Evolutionary conservation across 192 early-diverging fungal genomes (phyloP), one percentile per base, ranked within the genome.

Genomic region (Rhizophagus clarus): DNA sequence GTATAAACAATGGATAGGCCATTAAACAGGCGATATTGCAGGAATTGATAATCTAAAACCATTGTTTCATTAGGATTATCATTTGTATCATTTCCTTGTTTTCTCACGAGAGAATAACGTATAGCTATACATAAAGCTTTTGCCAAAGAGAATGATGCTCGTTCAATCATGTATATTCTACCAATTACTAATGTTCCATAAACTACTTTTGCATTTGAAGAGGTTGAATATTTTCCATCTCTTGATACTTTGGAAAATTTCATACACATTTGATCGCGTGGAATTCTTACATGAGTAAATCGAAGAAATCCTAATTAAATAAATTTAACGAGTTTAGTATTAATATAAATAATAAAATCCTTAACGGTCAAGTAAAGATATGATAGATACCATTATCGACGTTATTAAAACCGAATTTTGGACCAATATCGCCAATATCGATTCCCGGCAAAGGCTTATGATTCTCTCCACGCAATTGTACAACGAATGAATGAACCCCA

Each of bases 251-350:
- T 93, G 69, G 95, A 89, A 85, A 94, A 94, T 84, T 93, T 93
- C 93, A 93, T 93, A 80, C 95, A 88, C 95, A 96, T 96, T 77
- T 95, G 89, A 29, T 89, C 88, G 14, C 94, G 90, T 10, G 95
- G 95, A 62, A 96, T 93, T 72, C 93, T 90, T 64, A 96, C 94
- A 81, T 93, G 84, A 31, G 92, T 93, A 80, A 96, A 92, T 70
- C 94, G 91, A 81, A 96, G 90, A 90, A 92, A 96, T 0, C 94
- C 95, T 69, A 34, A 64, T 14, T 28, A 20, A 40, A 45, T 45
- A 11, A 45, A 8, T 69, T 69, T 69, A 40, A 34, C 7, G 20
- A 32, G 6, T 69, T 40, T 14, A 37, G 8, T 7, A 40, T 40
- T 40, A 40, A 0, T 7, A 40, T 5, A 8, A 40, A 40, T 40